phyloP scores from a whole-genome alignment of 1,139 yeast genomes.

The Geotrichum reessii region DNA sequence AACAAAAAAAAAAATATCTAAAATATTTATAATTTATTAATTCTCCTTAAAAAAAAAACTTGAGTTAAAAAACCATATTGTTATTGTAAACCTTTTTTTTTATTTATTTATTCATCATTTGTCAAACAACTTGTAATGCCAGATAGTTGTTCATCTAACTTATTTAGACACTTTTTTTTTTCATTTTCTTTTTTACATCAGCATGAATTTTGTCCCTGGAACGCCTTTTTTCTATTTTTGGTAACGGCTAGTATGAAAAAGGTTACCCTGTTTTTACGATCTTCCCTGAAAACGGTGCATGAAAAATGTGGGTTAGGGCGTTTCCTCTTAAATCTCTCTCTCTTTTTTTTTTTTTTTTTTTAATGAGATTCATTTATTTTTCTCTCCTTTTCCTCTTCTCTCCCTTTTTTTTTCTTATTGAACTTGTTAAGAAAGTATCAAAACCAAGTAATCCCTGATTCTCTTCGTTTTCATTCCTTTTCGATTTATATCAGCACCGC shows the following conservation, averaged over 20 bases:
- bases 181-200: background rate
- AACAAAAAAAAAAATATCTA: no score
- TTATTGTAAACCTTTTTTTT: background rate
- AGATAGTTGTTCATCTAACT: no score
- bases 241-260: background rate
- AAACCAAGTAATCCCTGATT: background rate
- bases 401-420: background rate
- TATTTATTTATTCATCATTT: background rate
- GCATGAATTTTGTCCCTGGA: background rate
- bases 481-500: background rate
- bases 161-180: no score
- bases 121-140: background rate
- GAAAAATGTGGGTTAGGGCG: background rate
- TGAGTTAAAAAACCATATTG: no score
- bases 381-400: background rate
- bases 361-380: background rate
- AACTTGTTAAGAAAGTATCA: background rate
- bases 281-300: background rate
- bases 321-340: background rate
- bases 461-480: background rate
- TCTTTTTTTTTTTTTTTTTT: background rate
- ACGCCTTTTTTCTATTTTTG: background rate
- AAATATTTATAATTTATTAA: no score
- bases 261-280: background rate
- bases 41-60: no score